Evolutionary conservation across 2,329 filamentous ascomycete species (phyloP), one percentile per base, ranked within the genome.

Genomic region (Thielaviopsis musarum): DNA sequence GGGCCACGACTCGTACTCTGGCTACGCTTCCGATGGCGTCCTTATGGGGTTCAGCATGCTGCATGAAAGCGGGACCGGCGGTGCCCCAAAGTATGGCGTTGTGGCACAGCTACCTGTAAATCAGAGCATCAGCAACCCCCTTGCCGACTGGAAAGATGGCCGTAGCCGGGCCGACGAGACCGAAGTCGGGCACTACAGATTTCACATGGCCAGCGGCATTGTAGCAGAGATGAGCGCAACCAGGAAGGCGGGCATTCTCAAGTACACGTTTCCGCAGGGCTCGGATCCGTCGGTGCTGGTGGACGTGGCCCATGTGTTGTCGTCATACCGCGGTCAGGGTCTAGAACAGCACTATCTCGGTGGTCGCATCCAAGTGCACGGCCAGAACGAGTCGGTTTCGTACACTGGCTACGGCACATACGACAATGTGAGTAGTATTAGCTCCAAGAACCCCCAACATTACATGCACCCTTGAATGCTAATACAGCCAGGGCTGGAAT

Each of bases 61-160:
- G 65, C 82, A 85, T 64, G 81, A 84, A 66, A 79, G 77, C 62
- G 82, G 83, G 2, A 87, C 83, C 0, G 84, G 84, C 7, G 84
- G 84, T 1, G 81, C 81, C 1, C 82, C 84, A 0, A 87, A 86
- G 67, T 87, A 87, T 62, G 84, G 84, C 4, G 80, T 84, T 1
- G 77, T 83, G 34, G 73, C 78, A 1, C 81, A 83, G 67, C 73
- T 83, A 68, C 81, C 79, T 0, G 68, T 80, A 0, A 65, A 76
- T 0, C 79, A 78, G 0, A 66, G 66, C 17, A 68, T 82, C 51
- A 65, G 64, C 7, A 77, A 85, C 60, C 81, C 82, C 1, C 69
- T 85, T 24, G 73, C 70, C 4, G 75, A 79, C 62, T 72, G 79
- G 38, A 79, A 77, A n/a, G 73, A 82, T 24, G 75, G 74, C 0